These are phyloP conservation scores for Blastomyces percursus DNA, from an alignment of 2,329 filamentous ascomycete genomes.

Conservation along the genomic window DNA sequence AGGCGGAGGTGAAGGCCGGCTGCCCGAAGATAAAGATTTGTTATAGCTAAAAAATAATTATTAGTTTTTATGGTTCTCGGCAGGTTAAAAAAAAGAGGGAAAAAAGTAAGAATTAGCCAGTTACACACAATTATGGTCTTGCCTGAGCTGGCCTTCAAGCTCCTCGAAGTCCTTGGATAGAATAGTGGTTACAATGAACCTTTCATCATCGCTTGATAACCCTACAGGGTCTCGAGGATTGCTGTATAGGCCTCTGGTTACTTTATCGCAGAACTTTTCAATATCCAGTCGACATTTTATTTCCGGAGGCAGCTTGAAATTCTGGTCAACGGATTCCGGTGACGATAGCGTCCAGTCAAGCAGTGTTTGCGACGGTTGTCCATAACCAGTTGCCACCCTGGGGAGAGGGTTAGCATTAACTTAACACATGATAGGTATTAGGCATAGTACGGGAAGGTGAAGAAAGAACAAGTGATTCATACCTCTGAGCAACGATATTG, in stretches of 20 bases:
- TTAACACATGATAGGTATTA: background rate
- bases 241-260: constrained; percentile 46
- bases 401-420: constrained; percentile 8
- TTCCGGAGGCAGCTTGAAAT: constrained; percentile 42
- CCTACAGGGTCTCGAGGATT: constrained; percentile 46
- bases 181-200: constrained; percentile 35
- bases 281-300: constrained; percentile 44
- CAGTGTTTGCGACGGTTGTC: constrained; percentile 51
- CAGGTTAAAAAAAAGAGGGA: background rate
- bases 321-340: constrained; percentile 33
- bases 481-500: constrained; percentile 58
- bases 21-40: constrained; percentile 38
- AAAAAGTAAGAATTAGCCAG: background rate
- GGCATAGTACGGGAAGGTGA: background rate
- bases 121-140: constrained; percentile 31
- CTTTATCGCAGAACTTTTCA: constrained; percentile 49
- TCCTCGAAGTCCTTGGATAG: constrained; percentile 40
- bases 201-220: constrained; percentile 35
- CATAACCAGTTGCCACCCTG: constrained; percentile 57
- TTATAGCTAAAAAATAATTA: constrained; percentile 28
- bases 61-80: background rate
- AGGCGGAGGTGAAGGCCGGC: constrained; percentile 39
- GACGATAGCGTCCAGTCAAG: constrained; percentile 48
- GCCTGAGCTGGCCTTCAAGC: constrained; percentile 41
- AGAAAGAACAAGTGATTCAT: constrained; percentile 16